Evolutionary conservation across 331 rosid species (phyloP), one percentile per base, ranked within the genome.

Genomic region (Dryas integrifolia): DNA sequence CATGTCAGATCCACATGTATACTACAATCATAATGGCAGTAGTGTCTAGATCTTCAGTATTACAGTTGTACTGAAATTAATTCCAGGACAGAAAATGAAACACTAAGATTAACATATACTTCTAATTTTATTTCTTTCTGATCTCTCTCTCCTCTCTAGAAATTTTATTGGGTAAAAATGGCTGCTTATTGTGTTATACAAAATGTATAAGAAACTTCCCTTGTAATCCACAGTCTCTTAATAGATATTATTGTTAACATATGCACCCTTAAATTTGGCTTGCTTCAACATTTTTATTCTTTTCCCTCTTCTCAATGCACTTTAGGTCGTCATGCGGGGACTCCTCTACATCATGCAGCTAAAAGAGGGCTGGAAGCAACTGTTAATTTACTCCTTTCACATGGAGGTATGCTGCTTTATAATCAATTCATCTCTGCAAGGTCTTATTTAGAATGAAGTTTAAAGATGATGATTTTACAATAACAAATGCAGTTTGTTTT

Each of bases 301-400:
- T 53, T 56, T 24, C 56, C 10, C 13, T 44, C 6, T 58, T 47
- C 47, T 46, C 35, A 46, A 71, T 58, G 67, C 7, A 11, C 7
- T 71, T 51, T 65, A 95, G 99, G 97, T 26, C 89, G 97, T 45
- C 85, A 88, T 72, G 97, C 88, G 40, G 99, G 99, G 68, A 92
- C 98, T 79, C 97, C 99, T 24, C 78, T 95, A 65, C 98, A 95
- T 75, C 99, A 95, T 83, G 98, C 99, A 4, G 96, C 99, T 71
- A 95, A 95, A 83, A 87, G 88, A 81, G 98, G 98, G 74, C 90
- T 84, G 70, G 92, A 88, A 30, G 80, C 76, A 59, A 82, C 84
- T 76, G 93, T 90, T 47, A 90, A 83, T 85, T 69, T 95, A 78
- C 97, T 95, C 79, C 93, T 95, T 80, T 64, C 18, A 18, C 83